Base-by-base conservation (phyloP, 306 rosid genomes). In the Elaeagnus macrophylla region DNA sequence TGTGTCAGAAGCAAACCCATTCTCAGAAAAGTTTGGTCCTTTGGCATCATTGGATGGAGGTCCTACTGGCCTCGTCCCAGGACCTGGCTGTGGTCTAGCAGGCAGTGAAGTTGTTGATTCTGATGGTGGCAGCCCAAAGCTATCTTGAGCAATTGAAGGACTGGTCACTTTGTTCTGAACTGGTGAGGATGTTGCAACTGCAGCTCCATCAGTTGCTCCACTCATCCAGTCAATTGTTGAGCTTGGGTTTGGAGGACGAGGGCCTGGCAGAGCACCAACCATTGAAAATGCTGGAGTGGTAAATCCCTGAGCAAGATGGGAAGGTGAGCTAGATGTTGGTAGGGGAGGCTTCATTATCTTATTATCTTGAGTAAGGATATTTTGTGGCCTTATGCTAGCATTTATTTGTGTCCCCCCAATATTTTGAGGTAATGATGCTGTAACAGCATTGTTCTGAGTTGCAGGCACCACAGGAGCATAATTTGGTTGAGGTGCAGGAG, bases 1-100 rank as follows among this genome's bases (percentile, higher is more conserved):
- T 42, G 89, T 64, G 66, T 73, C 70, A 18, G 94, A 57, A 75
- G 84, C 62, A 75, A 71, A 67, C 48, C 89, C 96, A 49, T 84
- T 93, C 37, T 67, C 83, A 57, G 97, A 75, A 56, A 68, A 25
- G 62, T 54, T 64, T 41, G 12, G 38, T 6, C 66, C 16, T 65
- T 75, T 79, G 51, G 91, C 59, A 53, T 79, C 83, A 68, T 61
- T 75, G 55, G 71, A 67, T 15, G 49, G 53, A 61, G 76, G 75
- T 56, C 81, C 83, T 37, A 79, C 66, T 41, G 83, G 51, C 56
- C 55, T 73, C 25, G 65, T 49, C 42, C 69, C 83, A 68, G 85
- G 53, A 54, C 73, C 66, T 63, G 81, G 61, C 49, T 72, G 77
- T 39, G 76, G 82, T 41, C 67, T 62, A 66, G 94, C 79, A 17